Base-by-base conservation (phyloP, 2,329 filamentous ascomycete genomes). In the Colletotrichum sp. region DNA sequence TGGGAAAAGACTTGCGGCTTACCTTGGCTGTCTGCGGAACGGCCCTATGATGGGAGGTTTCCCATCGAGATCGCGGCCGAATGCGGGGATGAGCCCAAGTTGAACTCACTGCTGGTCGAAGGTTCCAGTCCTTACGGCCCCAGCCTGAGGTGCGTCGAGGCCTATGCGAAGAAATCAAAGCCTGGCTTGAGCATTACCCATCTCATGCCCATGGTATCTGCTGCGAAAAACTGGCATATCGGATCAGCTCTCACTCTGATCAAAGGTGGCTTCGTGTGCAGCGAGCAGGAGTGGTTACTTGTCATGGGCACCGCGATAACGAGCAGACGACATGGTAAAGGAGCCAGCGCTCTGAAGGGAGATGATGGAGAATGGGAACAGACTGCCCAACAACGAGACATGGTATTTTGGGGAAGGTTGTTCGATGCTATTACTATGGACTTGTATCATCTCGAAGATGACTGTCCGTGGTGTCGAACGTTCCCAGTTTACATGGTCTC, bases 301-400 rank as follows among this genome's bases (percentile, higher is more conserved):
- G 24, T 71, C 2, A 71, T 71, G 13, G 68, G 68, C 32, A 65
- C 59, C 1, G 63, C 21, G 7, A 24, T 68, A 7, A n/a, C 16
- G 28, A 61, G 26, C 3, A 61, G 28, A 21, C 9, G 16, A n/a
- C 1, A 48, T 13, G 10, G 8, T 4, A 30, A 34, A 21, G 4
- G 28, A 18, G 10, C 12, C 9, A 9, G 9, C 34, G 3, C 5
- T 34, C 7, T 34, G 24, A 24, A 64, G 2, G 13, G 8, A 7
- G 13, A 10, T 3, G 26, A 16, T 13, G 28, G 28, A 12, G 10
- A n/a, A n/a, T 1, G 48, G n/a, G 24, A 7, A 61, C 26, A 61
- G 3, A 52, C 8, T 9, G 7, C 7, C 28, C n/a, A 39, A 52
- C 12, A 21, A 10, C 13, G 63, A n/a, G 63, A 66, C 15, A 0